Conservation (phyloP, 208 protist species). For the Herpetomonas tarakana region DNA sequence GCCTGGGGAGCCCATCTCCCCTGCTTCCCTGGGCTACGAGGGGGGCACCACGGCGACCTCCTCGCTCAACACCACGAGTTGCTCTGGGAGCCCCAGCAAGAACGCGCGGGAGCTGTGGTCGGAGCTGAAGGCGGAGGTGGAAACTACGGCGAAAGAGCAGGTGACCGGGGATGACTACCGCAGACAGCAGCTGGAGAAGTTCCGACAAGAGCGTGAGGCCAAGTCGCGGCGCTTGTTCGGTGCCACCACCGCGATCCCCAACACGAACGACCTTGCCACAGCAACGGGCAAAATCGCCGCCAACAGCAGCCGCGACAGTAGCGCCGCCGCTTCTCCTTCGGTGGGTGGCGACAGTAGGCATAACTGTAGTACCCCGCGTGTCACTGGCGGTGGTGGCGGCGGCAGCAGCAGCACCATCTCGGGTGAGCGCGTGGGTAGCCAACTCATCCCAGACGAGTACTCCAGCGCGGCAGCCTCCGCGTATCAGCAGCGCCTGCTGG, state of each 20-base stretch:
- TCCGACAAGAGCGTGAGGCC: slow-evolving; percentile 35
- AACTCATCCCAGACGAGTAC: slow-evolving; percentile 62
- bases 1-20: not conserved
- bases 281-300: too few species aligned
- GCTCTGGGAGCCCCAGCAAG: not conserved
- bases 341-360: not conserved
- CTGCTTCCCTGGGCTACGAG: not conserved
- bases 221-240: slow-evolving; percentile 9
- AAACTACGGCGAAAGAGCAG: slow-evolving; percentile 39
- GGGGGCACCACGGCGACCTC: slow-evolving; percentile 1
- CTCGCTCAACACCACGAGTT: not conserved
- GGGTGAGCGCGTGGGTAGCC: slow-evolving; percentile 1
- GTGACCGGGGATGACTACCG: slow-evolving; percentile 74
- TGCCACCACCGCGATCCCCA: not conserved
- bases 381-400: not conserved
- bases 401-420: not conserved
- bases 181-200: slow-evolving; percentile 62
- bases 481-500: slow-evolving; percentile 82
- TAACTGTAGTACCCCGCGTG: too few species aligned
- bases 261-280: slow-evolving; percentile 6
- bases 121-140: slow-evolving; percentile 57
- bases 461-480: slow-evolving; percentile 67
- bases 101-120: slow-evolving; percentile 50
- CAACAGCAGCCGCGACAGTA: not conserved
- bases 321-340: not conserved